phyloP scores from a whole-genome alignment of 345 rosid genomes.

The Bruguiera sexangula region DNA sequence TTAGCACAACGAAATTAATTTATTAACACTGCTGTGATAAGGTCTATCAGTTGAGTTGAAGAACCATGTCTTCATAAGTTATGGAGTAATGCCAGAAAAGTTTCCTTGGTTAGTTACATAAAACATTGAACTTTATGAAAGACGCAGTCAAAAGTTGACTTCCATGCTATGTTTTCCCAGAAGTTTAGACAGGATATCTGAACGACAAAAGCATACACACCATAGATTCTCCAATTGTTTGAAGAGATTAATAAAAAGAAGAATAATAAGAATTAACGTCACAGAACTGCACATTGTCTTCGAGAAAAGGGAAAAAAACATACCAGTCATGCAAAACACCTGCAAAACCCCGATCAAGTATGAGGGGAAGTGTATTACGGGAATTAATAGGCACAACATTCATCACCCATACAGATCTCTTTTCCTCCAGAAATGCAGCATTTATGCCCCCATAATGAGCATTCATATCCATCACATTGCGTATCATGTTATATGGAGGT shows the following conservation, averaged over 20 bases:
- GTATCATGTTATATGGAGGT: slow-evolving; percentile 94
- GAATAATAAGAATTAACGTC: neutral
- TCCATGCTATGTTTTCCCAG: neutral
- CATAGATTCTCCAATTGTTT: neutral
- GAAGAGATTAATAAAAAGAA: neutral
- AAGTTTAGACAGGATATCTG: neutral
- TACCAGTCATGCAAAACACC: slow-evolving; percentile 98
- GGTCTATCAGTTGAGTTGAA: no score
- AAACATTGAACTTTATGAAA: no score
- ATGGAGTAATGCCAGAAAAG: no score
- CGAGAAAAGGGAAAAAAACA: neutral
- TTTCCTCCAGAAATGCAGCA: slow-evolving; percentile 68
- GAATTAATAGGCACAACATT: slow-evolving; percentile 83
- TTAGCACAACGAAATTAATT: no score
- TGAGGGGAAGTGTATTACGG: slow-evolving; percentile 74
- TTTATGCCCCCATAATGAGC: slow-evolving; percentile 86
- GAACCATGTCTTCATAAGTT: no score
- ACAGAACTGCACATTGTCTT: neutral
- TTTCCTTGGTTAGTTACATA: no score
- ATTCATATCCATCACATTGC: slow-evolving; percentile 98
- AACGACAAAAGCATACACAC: neutral
- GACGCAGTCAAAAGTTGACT: neutral
- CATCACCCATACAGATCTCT: slow-evolving; percentile 89
- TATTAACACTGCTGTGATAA: no score
- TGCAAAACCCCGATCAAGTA: slow-evolving; percentile 80